Conservation (phyloP, 2,329 filamentous ascomycete species). For the Xenosphaeropsis pyriputrescens region DNA sequence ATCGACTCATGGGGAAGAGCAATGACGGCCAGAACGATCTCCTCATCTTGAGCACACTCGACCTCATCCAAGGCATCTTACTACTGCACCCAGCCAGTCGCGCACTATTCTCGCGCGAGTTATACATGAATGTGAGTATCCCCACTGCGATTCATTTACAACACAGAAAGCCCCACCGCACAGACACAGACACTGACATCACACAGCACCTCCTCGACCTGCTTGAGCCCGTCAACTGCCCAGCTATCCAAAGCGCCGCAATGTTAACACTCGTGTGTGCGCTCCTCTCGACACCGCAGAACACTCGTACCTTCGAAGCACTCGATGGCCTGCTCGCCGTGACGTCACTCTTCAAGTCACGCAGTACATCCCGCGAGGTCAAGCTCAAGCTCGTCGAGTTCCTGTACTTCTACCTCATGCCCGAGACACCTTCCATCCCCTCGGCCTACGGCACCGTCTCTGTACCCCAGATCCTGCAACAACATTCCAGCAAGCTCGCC, state of each 20-base stretch:
- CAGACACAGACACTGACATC: background rate
- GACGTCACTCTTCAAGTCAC: slow-evolving; percentile 83
- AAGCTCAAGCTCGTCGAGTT: slow-evolving; percentile 97
- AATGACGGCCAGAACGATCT: slow-evolving; percentile 75
- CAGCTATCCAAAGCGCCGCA: slow-evolving; percentile 79
- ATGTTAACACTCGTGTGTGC: slow-evolving; percentile 83
- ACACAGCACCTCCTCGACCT: slow-evolving; percentile 77
- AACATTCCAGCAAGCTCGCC: slow-evolving; percentile 54
- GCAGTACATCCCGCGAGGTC: slow-evolving; percentile 72
- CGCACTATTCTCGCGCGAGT: slow-evolving; percentile 71
- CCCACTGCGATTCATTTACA: too few relatives aligned
- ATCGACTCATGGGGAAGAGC: slow-evolving; percentile 71
- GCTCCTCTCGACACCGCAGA: slow-evolving; percentile 71
- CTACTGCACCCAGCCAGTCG: slow-evolving; percentile 85
- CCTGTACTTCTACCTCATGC: slow-evolving; percentile 97
- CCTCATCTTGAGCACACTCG: slow-evolving; percentile 75
- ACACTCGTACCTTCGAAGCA: slow-evolving; percentile 82
- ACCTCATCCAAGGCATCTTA: slow-evolving; percentile 77
- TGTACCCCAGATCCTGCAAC: slow-evolving; percentile 39
- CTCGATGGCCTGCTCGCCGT: slow-evolving; percentile 86
- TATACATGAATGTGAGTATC: slow-evolving; percentile 77
- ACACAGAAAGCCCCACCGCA: background rate
- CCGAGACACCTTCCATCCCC: slow-evolving; percentile 54
- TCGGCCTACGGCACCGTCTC: slow-evolving; percentile 29
- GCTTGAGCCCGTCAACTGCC: slow-evolving; percentile 82